A percentile compares a stretch with the other conserved stretches of the same genome.
Evolutionary conservation across 2,329 filamentous ascomycete species (phyloP).

Genomic region (Colletotrichum abscissum): DNA sequence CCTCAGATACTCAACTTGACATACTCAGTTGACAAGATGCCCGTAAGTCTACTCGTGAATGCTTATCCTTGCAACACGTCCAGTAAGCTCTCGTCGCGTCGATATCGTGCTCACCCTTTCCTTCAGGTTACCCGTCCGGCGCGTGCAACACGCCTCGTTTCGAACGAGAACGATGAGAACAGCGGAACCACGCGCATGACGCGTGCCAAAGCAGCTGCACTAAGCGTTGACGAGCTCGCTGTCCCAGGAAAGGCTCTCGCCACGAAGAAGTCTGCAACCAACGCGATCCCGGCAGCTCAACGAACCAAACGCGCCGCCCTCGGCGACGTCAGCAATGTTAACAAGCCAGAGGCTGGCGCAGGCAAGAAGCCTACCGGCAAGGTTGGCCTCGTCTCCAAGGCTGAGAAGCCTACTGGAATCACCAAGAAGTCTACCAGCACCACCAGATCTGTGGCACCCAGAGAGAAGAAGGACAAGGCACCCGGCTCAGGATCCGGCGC

Average conservation of each 20-base stretch:
- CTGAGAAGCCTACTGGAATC: conserved; percentile 82
- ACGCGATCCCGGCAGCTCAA: conserved; percentile 56
- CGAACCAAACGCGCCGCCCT: conserved; percentile 83
- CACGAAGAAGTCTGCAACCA: conserved; percentile 73
- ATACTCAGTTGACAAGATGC: conserved; percentile 44
- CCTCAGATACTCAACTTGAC: conserved; percentile 10
- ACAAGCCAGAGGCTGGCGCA: conserved; percentile 78
- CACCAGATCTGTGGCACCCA: conserved; percentile 73
- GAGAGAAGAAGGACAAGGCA: conserved; percentile 78
- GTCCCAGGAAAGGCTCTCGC: conserved; percentile 74
- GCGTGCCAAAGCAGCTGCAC: conserved; percentile 88
- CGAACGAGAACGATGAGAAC: conserved; percentile 97
- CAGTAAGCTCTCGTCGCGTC: conserved; percentile 16
- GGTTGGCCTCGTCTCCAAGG: conserved; percentile 80
- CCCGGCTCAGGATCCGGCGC: conserved; percentile 79
- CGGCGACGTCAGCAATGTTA: conserved; percentile 95
- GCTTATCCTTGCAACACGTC: not conserved
- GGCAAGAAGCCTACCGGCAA: conserved; percentile 81
- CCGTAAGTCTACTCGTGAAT: conserved; percentile 45
- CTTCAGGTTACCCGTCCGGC: conserved; percentile 71
- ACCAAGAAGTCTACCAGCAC: conserved; percentile 74
- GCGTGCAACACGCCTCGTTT: conserved; percentile 76
- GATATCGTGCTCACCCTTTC: conserved; percentile 40
- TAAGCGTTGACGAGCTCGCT: conserved; percentile 71
- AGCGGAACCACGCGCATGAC: conserved; percentile 84